Conservation (phyloP, 2,329 filamentous ascomycete species). For the Pyrenochaeta sp. region DNA sequence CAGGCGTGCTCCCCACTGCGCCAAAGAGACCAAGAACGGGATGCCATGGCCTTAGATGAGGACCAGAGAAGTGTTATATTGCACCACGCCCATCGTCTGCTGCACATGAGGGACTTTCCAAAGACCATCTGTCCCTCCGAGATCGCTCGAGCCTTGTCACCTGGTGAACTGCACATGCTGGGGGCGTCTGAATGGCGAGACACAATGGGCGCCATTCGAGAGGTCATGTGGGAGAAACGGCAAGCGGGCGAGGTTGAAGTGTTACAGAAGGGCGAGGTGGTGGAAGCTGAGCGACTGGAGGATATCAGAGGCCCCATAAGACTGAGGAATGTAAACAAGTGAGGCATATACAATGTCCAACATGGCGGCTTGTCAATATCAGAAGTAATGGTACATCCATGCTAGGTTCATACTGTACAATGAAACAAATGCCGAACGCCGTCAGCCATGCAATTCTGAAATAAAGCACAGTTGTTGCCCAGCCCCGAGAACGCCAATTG, state of each 20-base stretch:
- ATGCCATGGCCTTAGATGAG: slow-evolving; percentile 27
- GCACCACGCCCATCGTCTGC: slow-evolving; percentile 33
- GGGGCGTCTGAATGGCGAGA: slow-evolving; percentile 52
- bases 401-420: slow-evolving; percentile 9
- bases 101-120: slow-evolving; percentile 47
- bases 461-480: slow-evolving; percentile 7
- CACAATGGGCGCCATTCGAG: slow-evolving; percentile 55
- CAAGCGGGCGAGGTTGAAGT: slow-evolving; percentile 55
- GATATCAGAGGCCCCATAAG: slow-evolving; percentile 58
- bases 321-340: slow-evolving; percentile 37
- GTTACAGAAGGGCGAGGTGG: slow-evolving; percentile 56
- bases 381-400: too few species aligned
- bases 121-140: slow-evolving; percentile 64
- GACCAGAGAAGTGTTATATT: slow-evolving; percentile 21
- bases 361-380: background rate
- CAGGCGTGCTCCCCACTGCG: too few species aligned
- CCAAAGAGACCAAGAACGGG: background rate
- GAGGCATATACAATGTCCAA: background rate
- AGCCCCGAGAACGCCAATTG: slow-evolving; percentile 2
- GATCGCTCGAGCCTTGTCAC: slow-evolving; percentile 55
- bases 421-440: slow-evolving; percentile 4
- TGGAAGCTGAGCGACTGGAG: slow-evolving; percentile 42
- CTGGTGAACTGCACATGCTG: slow-evolving; percentile 45
- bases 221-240: slow-evolving; percentile 53
- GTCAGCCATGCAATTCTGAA: slow-evolving; percentile 6